phyloP scores from a whole-genome alignment of 2,329 filamentous ascomycete genomes.

The Diaporthe eres region DNA sequence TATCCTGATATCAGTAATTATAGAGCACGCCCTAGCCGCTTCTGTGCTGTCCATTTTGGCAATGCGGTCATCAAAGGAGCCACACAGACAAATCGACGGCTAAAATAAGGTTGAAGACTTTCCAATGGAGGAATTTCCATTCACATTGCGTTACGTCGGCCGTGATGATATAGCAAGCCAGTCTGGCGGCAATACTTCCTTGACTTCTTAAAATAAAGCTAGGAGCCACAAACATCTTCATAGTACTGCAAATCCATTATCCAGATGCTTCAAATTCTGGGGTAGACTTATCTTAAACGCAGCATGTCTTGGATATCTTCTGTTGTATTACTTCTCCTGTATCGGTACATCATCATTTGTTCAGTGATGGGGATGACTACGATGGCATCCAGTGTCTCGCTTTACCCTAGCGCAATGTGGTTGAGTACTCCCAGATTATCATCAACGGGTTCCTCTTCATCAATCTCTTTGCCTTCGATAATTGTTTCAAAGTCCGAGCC shows the following conservation, averaged over 20 bases:
- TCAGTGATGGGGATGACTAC: neutral
- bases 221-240: neutral
- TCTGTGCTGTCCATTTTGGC: neutral
- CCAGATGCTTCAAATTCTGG: too few relatives aligned
- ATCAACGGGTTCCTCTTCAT: neutral
- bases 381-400: neutral
- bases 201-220: neutral
- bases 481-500: neutral
- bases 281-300: neutral
- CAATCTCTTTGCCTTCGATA: too few relatives aligned
- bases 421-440: neutral
- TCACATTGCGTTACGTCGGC: neutral
- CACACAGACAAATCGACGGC: neutral
- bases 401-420: neutral
- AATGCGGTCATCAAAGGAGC: conserved; percentile 1
- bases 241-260: too few relatives aligned
- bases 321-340: neutral
- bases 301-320: neutral
- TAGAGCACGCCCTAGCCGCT: neutral
- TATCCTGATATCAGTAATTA: conserved; percentile 15
- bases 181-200: too few relatives aligned
- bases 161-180: neutral
- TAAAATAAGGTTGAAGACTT: neutral
- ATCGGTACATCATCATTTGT: too few relatives aligned
- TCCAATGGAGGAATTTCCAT: neutral